A percentile compares a stretch with the other conserved stretches of the same genome.
Evolutionary conservation across 768 basidiomycete genomes (phyloP).

Genomic region (Suillus brevipes): DNA sequence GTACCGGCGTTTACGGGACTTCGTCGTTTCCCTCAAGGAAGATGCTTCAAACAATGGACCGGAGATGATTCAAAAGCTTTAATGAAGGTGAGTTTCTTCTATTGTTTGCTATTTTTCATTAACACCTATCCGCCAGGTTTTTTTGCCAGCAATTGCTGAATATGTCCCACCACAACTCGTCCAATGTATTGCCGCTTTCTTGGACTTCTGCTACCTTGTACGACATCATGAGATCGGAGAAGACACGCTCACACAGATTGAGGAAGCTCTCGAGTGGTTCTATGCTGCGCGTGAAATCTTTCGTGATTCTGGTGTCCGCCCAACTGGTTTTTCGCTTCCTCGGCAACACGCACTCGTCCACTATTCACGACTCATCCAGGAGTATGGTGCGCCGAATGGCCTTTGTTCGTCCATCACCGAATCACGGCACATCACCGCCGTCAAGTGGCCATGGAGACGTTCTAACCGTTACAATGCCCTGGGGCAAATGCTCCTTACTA

Average conservation of each 20-base stretch:
- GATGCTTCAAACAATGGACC: slow-evolving; percentile 36
- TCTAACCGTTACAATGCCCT: too few relatives aligned
- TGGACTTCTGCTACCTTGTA: slow-evolving; percentile 33
- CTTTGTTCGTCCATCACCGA: slow-evolving; percentile 11
- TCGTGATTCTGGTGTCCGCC: slow-evolving; percentile 11
- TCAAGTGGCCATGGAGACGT: too few relatives aligned
- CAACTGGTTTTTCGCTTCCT: slow-evolving; percentile 17
- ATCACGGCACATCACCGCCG: too few relatives aligned
- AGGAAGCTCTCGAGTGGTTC: slow-evolving; percentile 11
- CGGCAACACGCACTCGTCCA: slow-evolving; percentile 23
- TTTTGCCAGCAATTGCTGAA: slow-evolving; percentile 31
- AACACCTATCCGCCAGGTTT: slow-evolving; percentile 23
- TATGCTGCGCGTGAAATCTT: slow-evolving; percentile 17
- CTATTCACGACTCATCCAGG: slow-evolving; percentile 14
- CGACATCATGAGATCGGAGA: slow-evolving; percentile 7
- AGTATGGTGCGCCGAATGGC: slow-evolving; percentile 22
- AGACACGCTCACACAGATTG: slow-evolving; percentile 5
- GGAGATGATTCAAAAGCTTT: slow-evolving; percentile 39
- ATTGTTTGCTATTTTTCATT: neutral
- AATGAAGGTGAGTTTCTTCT: slow-evolving; percentile 13
- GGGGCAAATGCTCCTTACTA: too few relatives aligned
- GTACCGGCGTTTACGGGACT: slow-evolving; percentile 31
- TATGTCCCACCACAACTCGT: slow-evolving; percentile 33
- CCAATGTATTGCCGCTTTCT: slow-evolving; percentile 21
- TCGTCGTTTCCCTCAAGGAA: slow-evolving; percentile 31